Conservation (phyloP, 306 rosid species). For the Trichosanthes truncata region DNA sequence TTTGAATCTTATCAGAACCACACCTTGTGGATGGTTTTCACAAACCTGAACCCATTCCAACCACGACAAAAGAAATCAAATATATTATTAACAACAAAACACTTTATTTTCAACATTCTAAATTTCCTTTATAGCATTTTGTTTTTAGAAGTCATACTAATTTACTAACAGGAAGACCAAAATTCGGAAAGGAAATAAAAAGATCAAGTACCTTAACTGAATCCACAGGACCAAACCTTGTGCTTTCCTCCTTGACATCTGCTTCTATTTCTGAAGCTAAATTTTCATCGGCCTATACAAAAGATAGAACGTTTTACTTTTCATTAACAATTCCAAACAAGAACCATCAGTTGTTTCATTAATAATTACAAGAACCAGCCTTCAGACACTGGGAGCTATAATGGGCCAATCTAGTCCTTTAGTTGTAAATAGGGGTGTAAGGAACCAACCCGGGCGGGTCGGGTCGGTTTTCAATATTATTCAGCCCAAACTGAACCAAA, state of each 20-base stretch:
- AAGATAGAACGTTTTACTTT: background rate
- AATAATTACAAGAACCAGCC: background rate
- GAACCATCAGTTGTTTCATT: background rate
- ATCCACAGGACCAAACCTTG: slow-evolving; percentile 77
- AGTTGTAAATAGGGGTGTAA: no score
- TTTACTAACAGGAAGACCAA: background rate
- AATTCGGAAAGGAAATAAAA: background rate
- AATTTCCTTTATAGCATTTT: background rate
- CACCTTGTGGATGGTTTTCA: slow-evolving; percentile 97
- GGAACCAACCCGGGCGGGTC: no score
- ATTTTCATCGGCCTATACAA: slow-evolving; percentile 69
- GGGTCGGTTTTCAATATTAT: no score
- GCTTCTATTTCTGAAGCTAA: slow-evolving; percentile 60
- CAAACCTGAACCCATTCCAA: slow-evolving; percentile 50
- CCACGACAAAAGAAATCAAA: background rate
- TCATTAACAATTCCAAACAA: slow-evolving; percentile 1
- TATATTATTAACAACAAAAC: background rate
- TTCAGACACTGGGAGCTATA: no score
- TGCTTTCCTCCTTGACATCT: slow-evolving; percentile 83
- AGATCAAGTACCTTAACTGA: slow-evolving; percentile 52
- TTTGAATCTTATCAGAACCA: slow-evolving; percentile 78
- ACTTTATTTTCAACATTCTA: background rate
- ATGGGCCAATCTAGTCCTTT: no score
- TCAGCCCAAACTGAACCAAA: no score
- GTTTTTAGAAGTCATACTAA: background rate